Conservation (phyloP, 768 basidiomycete genomes). For the Psilocybe sp. region DNA sequence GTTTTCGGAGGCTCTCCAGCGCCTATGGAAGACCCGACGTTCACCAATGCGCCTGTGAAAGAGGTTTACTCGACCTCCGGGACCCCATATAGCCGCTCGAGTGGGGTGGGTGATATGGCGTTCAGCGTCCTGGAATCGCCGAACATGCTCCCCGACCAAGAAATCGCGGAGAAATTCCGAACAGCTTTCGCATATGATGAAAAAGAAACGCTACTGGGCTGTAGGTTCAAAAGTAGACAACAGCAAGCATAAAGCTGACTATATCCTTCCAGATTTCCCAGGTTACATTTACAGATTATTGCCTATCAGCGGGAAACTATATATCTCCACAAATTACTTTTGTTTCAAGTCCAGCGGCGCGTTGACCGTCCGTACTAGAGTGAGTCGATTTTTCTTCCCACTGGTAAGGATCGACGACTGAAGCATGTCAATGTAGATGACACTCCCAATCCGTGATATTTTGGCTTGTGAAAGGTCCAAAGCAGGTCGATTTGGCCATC, state of each 20-base stretch:
- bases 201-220: slow-evolving; percentile 82
- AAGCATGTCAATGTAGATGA: slow-evolving; percentile 62
- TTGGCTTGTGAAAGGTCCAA: slow-evolving; percentile 80
- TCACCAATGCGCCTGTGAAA: slow-evolving; percentile 39
- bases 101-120: slow-evolving; percentile 54
- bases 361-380: slow-evolving; percentile 77
- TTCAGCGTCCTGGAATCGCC: slow-evolving; percentile 84
- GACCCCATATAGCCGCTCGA: slow-evolving; percentile 31
- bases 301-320: slow-evolving; percentile 87
- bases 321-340: slow-evolving; percentile 88
- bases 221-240: slow-evolving; percentile 47
- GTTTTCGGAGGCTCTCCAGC: slow-evolving; percentile 29
- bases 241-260: slow-evolving; percentile 6
- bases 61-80: slow-evolving; percentile 58
- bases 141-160: slow-evolving; percentile 57
- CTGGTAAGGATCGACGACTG: slow-evolving; percentile 1
- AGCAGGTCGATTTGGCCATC: slow-evolving; percentile 86
- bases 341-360: slow-evolving; percentile 92
- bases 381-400: slow-evolving; percentile 33
- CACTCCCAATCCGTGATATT: slow-evolving; percentile 87
- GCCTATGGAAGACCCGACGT: slow-evolving; percentile 21
- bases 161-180: slow-evolving; percentile 74
- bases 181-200: slow-evolving; percentile 84
- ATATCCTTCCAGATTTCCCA: slow-evolving; percentile 65
- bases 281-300: slow-evolving; percentile 88